Conservation (phyloP, 2,329 filamentous ascomycete species). For the Dactylonectria estremocensis region DNA sequence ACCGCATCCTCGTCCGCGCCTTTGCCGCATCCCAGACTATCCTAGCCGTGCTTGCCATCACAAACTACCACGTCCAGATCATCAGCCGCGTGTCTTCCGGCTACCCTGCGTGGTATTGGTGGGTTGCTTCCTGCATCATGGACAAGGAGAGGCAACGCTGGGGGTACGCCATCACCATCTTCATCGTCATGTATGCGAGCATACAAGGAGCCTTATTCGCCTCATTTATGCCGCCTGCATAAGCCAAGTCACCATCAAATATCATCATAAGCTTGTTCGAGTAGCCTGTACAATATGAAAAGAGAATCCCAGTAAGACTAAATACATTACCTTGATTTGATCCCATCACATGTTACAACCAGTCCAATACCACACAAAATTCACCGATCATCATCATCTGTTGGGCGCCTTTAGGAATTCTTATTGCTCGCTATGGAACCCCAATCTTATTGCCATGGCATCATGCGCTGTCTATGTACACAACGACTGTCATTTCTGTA, state of each 20-base stretch:
- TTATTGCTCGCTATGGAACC: neutral
- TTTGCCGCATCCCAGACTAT: conserved; percentile 82
- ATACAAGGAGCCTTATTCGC: conserved; percentile 90
- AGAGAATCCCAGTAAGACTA: neutral
- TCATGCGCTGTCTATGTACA: conserved; percentile 35
- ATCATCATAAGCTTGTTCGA: neutral
- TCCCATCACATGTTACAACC: too few relatives aligned
- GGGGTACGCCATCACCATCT: conserved; percentile 67
- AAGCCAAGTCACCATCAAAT: neutral
- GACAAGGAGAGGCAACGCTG: conserved; percentile 51
- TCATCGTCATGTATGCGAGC: conserved; percentile 85
- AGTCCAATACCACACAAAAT: neutral
- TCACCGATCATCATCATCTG: neutral
- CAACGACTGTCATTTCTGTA: conserved; percentile 24
- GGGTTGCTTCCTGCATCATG: conserved; percentile 71
- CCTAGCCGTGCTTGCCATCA: conserved; percentile 79
- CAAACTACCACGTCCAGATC: conserved; percentile 93
- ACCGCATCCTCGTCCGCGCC: conserved; percentile 60
- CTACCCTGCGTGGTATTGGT: conserved; percentile 92
- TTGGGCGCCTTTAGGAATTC: neutral
- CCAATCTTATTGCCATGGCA: conserved; percentile 16
- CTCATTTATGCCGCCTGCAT: conserved; percentile 93
- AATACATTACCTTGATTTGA: neutral
- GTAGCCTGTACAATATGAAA: neutral
- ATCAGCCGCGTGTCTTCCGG: conserved; percentile 90